Percentiles rank a stretch among this genome's conserved stretches.
Conservation (phyloP, 2,329 filamentous ascomycete species). For the Cordyceps pruinosa region DNA sequence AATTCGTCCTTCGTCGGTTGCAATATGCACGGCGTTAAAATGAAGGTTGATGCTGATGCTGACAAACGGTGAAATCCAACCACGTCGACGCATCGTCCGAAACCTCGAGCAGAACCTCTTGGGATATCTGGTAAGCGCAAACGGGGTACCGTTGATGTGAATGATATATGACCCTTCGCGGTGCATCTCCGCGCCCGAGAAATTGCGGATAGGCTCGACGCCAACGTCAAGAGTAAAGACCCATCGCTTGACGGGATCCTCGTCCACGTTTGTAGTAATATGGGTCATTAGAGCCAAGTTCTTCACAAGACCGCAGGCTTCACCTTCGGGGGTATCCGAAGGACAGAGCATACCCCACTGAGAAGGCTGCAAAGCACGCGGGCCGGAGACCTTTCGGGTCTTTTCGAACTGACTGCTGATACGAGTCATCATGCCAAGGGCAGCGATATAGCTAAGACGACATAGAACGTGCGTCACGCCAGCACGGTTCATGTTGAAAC, state of each 20-base stretch:
- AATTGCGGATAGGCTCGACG: constrained; percentile 65
- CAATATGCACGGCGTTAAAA: constrained; percentile 86
- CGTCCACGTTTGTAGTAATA: constrained; percentile 94
- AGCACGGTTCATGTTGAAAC: constrained; percentile 97
- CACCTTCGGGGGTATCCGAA: constrained; percentile 95
- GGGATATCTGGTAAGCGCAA: constrained; percentile 77
- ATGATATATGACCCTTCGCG: constrained; percentile 78
- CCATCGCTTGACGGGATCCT: constrained; percentile 79
- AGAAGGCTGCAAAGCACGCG: constrained; percentile 90
- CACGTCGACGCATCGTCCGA: constrained; percentile 77
- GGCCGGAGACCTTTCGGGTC: constrained; percentile 91
- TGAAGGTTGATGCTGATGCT: constrained; percentile 95
- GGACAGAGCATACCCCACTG: constrained; percentile 98
- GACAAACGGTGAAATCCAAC: constrained; percentile 91
- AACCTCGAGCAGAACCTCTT: constrained; percentile 83
- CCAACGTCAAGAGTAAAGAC: constrained; percentile 83
- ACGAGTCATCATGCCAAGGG: constrained; percentile 98
- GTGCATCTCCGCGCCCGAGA: constrained; percentile 78
- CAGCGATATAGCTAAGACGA: constrained; percentile 90
- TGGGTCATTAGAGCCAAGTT: constrained; percentile 98
- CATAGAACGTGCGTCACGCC: constrained; percentile 96
- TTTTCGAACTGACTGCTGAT: constrained; percentile 99
- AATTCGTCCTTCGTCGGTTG: constrained; percentile 93
- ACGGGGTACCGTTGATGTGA: constrained; percentile 90
- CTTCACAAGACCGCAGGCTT: constrained; percentile 96